Conservation (phyloP, 306 rosid species). For the Vicia villosa region DNA sequence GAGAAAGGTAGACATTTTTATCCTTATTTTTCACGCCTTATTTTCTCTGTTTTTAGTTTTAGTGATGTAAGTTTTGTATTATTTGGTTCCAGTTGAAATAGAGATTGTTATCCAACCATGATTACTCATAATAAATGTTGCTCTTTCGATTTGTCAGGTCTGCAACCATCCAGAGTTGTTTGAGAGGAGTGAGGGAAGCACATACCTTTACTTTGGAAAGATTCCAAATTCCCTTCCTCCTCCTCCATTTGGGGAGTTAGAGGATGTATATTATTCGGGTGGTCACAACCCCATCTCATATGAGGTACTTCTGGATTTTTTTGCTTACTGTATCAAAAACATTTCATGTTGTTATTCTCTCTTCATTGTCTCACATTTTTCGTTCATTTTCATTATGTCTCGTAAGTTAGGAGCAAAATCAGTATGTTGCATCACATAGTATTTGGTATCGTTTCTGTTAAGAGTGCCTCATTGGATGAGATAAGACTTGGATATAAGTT, state of each 20-base stretch:
- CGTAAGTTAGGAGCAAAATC: not conserved
- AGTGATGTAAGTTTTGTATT: not conserved
- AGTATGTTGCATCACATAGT: not conserved
- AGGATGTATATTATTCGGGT: conserved; percentile 88
- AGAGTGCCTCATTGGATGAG: not conserved
- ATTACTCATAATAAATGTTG: conserved; percentile 31
- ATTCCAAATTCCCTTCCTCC: conserved; percentile 85
- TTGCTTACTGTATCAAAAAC: conserved; percentile 1
- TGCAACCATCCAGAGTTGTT: conserved; percentile 99
- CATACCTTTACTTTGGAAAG: conserved; percentile 76
- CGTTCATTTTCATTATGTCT: not conserved
- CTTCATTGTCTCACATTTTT: not conserved
- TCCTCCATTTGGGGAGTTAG: conserved; percentile 95
- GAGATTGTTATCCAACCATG: not conserved
- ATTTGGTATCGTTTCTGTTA: not conserved
- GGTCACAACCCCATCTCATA: conserved; percentile 80
- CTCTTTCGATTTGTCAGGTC: conserved; percentile 60
- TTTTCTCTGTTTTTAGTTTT: conserved; percentile 14
- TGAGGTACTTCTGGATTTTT: conserved; percentile 54
- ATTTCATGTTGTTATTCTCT: conserved; percentile 21
- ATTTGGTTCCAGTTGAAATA: conserved; percentile 16
- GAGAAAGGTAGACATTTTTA: conserved; percentile 63
- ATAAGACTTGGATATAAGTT: not conserved
- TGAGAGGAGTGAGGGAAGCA: conserved; percentile 95
- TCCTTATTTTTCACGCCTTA: conserved; percentile 18